Base-by-base conservation (phyloP, 768 basidiomycete genomes). In the Daedalea quercina region DNA sequence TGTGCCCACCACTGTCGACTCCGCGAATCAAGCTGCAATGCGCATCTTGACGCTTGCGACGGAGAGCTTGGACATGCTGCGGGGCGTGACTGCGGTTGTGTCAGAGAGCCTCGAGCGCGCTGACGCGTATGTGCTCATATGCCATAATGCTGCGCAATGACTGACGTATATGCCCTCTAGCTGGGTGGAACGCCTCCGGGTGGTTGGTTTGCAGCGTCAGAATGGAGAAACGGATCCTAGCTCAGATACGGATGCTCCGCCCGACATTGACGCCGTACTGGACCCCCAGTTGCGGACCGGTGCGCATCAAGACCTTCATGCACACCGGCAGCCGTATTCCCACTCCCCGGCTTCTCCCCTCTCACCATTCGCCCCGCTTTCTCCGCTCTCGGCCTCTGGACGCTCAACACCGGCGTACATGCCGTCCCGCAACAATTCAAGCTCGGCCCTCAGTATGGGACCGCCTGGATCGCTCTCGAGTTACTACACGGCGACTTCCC, bases 31-130 rank as follows among this genome's bases (percentile, higher is more conserved):
- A 15, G 87, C 91, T 25, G 89, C 93, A 9, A 86, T 90, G 65
- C 73, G 87, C 47, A 84, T 95, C 19, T 65, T 95, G 58, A 82
- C 84, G 8, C 80, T 95, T 9, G 91, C 93, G 12, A 87, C 87
- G 13, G 94, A 95, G 72, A 93, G 91, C 63, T 63, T 95, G 67
- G 92, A 95, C 63, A 94, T 94, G 90, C 83, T 95, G 76, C 76
- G 85, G 25, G 82, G 88, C 25, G 90, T 94, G 25, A 90, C 90
- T n/a, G 77, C 80, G 3, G 90, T 94, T 22, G 87, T 94, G 55
- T 86, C 84, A 61, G 93, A 94, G 55, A 89, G 84, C 56, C 72
- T 94, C 67, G 91, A 94, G 65, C 75, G 85, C 51, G 93, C 92
- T 26, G 93, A 94, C 65, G 79, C 86, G 81, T 91, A 67, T 42